Percentiles rank a stretch among this genome's conserved stretches.
These are phyloP conservation scores for Ophiostoma triangulosporum DNA, from an alignment of 2,329 filamentous ascomycete species.

Conservation along the genomic window DNA sequence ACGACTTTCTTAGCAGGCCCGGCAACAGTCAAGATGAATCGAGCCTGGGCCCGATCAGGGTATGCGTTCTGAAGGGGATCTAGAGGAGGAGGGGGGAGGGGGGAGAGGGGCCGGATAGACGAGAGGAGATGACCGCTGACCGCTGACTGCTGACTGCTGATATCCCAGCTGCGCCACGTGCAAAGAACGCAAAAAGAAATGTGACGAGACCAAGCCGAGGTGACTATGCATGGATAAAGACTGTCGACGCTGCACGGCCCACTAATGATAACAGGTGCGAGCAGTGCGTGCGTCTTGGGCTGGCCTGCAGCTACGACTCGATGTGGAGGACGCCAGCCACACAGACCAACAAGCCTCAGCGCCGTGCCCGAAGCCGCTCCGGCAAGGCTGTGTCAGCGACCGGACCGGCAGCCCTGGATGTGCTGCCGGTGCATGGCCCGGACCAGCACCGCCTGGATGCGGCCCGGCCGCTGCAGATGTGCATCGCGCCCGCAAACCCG, in stretches of 20 bases:
- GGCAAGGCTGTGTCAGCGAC: neutral
- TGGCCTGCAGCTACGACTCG: neutral
- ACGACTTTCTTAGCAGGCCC: neutral
- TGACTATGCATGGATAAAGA: neutral
- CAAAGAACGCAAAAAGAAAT: neutral
- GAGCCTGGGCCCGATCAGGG: neutral
- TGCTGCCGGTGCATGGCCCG: neutral
- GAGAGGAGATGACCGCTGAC: neutral
- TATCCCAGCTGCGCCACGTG: neutral
- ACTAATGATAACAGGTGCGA: neutral
- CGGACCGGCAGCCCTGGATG: neutral
- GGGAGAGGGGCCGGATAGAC: too few species aligned
- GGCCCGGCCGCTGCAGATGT: neutral
- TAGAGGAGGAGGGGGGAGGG: too few species aligned
- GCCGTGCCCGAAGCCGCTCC: neutral
- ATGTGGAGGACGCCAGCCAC: neutral
- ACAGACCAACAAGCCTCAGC: neutral
- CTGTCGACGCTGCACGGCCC: too few species aligned
- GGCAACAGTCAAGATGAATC: neutral
- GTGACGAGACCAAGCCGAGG: neutral
- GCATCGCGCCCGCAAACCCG: neutral
- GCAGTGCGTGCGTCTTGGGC: neutral
- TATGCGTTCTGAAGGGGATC: too few species aligned
- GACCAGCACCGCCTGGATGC: too few species aligned
- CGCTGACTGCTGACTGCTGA: too few species aligned